A percentile compares a stretch with the other conserved stretches of the same genome.
Evolutionary conservation across 2,329 filamentous ascomycete genomes (phyloP).

Genomic region (Diaporthe citrichinensis): DNA sequence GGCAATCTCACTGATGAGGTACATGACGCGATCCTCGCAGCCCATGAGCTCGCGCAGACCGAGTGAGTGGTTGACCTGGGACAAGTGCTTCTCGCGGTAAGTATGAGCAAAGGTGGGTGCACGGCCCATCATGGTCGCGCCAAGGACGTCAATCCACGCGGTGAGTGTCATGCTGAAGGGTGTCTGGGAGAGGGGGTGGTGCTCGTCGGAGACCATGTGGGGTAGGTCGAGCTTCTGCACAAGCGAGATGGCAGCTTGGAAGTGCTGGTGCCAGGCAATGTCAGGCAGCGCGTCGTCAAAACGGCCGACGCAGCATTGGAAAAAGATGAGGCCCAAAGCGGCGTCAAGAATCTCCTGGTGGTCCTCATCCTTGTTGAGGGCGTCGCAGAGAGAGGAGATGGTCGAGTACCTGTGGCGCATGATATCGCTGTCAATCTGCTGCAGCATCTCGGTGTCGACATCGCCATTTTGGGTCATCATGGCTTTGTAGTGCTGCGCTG

Average conservation of each 20-base stretch:
- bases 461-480: conserved; percentile 77
- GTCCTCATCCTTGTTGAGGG: conserved; percentile 83
- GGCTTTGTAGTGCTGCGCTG: conserved; percentile 92
- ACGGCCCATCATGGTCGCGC: conserved; percentile 89
- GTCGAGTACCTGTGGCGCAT: conserved; percentile 92
- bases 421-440: conserved; percentile 87
- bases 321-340: conserved; percentile 94
- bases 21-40: conserved; percentile 97
- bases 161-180: conserved; percentile 97
- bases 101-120: conserved; percentile 92
- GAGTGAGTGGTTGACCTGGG: conserved; percentile 69
- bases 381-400: conserved; percentile 87
- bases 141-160: conserved; percentile 97
- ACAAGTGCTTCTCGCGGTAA: conserved; percentile 95
- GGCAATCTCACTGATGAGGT: conserved; percentile 96
- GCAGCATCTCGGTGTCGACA: conserved; percentile 91
- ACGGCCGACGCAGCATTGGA: conserved; percentile 91
- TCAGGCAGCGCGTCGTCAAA: conserved; percentile 88
- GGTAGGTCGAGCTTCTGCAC: conserved; percentile 89
- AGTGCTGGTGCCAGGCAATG: conserved; percentile 97
- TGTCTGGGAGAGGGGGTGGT: conserved; percentile 72
- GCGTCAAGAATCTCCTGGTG: conserved; percentile 93
- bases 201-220: conserved; percentile 72
- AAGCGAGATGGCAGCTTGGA: conserved; percentile 88
- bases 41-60: conserved; percentile 96